A percentile compares a stretch with the other conserved stretches of the same genome.
Evolutionary conservation across 441 rosid species (phyloP).

Genomic region (Syzygium malaccense): DNA sequence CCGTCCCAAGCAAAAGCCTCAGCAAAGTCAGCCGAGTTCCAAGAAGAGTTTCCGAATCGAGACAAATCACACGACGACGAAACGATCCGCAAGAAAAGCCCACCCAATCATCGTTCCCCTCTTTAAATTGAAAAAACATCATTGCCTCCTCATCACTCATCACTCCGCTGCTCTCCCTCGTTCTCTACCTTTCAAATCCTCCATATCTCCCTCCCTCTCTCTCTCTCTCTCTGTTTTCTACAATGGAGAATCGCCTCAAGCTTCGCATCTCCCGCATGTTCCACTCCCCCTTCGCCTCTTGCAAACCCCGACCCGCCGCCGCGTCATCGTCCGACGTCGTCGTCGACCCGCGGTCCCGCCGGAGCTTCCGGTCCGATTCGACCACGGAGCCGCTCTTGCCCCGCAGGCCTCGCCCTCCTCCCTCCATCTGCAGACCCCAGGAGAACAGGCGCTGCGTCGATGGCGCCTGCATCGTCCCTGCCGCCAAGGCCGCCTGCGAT

Average conservation of each 20-base stretch:
- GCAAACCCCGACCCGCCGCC: slow-evolving; percentile 39
- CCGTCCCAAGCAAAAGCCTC: background rate
- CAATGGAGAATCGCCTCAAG: slow-evolving; percentile 38
- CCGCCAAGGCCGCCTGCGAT: background rate
- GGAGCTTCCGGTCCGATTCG: slow-evolving; percentile 2
- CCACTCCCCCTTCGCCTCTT: slow-evolving; percentile 51
- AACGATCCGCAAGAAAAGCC: background rate
- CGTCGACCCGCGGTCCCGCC: background rate
- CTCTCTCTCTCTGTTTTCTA: slow-evolving; percentile 9
- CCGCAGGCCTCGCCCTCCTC: slow-evolving; percentile 27
- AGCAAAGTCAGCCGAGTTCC: background rate
- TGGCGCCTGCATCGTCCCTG: slow-evolving; percentile 15
- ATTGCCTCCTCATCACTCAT: background rate
- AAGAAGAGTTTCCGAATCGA: background rate
- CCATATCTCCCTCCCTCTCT: background rate
- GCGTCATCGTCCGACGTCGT: slow-evolving; percentile 32
- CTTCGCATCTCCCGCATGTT: slow-evolving; percentile 57
- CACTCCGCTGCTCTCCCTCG: background rate
- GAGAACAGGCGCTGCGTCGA: background rate
- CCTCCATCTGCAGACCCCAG: slow-evolving; percentile 34
- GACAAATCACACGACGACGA: slow-evolving; percentile 25
- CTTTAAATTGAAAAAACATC: background rate
- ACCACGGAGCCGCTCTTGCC: background rate
- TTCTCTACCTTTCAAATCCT: background rate
- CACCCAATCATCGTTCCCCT: background rate